Evolutionary conservation across 495 filamentous ascomycete genomes (phyloP), one percentile per base, ranked within the genome.

Genomic region (Tuber calosporum): DNA sequence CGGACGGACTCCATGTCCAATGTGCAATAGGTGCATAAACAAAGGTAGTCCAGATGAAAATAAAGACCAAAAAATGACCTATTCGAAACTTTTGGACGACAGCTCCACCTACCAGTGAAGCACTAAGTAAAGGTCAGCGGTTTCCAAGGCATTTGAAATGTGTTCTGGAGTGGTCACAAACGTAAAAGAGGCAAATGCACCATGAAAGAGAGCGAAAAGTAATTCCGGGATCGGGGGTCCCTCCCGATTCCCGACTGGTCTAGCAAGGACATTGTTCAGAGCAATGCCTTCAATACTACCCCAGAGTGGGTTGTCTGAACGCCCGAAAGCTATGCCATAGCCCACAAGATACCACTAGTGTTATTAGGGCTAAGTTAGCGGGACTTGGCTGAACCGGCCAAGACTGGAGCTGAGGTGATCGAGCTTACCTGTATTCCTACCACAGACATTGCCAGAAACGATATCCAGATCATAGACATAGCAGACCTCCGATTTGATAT

Each of bases 11-110:
- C 48, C 48, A 53, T 53, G 48, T 53, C 48, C 22, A 53, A 53
- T 53, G 48, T 53, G 48, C 48, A 53, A 53, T 53, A 53, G 48
- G 48, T 13, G 48, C 48, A 53, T 53, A 53, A 26, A 53, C 48
- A 53, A 53, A 53, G 7, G 48, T 53, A 26, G 48, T 26, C 48
- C 48, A 53, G 48, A 53, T 53, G 48, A 53, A 53, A n/a, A 53
- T 53, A 26, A 53, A 53, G 48, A 53, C 48, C 48, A 53, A 26
- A 26, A 53, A 53, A 53, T 53, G 48, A 26, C 1, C 48, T 53
- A 53, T 53, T 53, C 9, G 48, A 9, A n/a, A 53, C 48, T 26
- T 53, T 53, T 53, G 48, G 6, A 53, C 48, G 48, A 26, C 48
- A 26, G 48, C 48, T 53, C 48, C 48, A 53, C 48, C 48, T 53